Percentiles rank a stretch among this genome's conserved stretches.
phyloP scores from a whole-genome alignment of 148 eudicot species.

The Hydrangea macrophylla region DNA sequence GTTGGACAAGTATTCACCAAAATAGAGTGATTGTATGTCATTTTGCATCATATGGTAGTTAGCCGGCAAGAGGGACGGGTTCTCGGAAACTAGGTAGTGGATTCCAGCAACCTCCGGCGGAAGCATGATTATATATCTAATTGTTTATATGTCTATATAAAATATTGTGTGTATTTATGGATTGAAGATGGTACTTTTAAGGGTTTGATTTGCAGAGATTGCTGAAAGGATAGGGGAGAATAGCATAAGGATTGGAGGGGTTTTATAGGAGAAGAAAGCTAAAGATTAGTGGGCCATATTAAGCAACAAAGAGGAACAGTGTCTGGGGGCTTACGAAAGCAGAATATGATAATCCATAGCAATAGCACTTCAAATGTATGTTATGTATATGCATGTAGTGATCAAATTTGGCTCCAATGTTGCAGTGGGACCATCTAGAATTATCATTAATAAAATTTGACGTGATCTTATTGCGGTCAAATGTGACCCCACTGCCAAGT shows the following conservation, averaged over 20 bases:
- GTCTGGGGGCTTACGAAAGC: conserved; percentile 43
- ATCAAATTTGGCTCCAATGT: too few species aligned
- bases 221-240: conserved; percentile 21
- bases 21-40: conserved; percentile 19
- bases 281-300: conserved; percentile 29
- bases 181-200: too few species aligned
- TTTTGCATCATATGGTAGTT: conserved; percentile 28
- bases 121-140: conserved; percentile 35
- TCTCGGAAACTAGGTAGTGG: conserved; percentile 29
- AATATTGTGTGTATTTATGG: too few species aligned
- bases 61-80: conserved; percentile 21
- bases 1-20: conserved; percentile 22
- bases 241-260: conserved; percentile 26
- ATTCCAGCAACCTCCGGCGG: conserved; percentile 32
- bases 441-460: too few species aligned
- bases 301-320: conserved; percentile 21
- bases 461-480: too few species aligned
- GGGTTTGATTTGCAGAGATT: conserved; percentile 1
- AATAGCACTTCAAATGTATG: conserved; percentile 18
- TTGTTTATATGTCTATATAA: not conserved
- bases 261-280: conserved; percentile 52
- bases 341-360: conserved; percentile 13
- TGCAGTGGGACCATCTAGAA: too few species aligned
- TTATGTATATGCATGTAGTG: conserved; percentile 27
- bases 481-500: too few species aligned